Conservation (phyloP, 78 protist genomes). For the Pigoraptor vietnamica region DNA sequence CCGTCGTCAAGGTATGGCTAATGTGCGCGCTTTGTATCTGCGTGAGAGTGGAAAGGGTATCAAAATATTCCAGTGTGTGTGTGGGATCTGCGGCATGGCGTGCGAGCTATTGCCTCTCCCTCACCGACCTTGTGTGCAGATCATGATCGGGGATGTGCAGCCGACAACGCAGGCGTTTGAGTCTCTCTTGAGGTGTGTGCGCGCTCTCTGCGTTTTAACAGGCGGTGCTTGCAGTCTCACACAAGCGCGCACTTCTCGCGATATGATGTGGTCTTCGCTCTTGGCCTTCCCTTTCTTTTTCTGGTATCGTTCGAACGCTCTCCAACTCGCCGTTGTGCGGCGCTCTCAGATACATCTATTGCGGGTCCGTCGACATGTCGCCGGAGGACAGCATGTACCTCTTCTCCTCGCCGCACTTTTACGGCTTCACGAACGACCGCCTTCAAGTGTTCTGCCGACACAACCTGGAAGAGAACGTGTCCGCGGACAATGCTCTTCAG, state of each 20-base stretch:
- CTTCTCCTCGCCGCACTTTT: background rate
- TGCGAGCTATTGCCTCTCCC: no score
- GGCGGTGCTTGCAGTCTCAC: no score
- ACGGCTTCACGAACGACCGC: background rate
- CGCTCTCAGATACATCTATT: background rate
- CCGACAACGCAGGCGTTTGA: background rate
- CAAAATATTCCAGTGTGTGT: background rate
- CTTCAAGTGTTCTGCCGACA: background rate
- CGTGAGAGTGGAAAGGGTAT: no score
- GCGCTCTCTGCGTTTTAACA: no score
- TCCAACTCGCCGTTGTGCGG: no score
- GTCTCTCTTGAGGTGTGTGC: background rate
- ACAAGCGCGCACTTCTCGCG: no score
- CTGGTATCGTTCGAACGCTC: no score
- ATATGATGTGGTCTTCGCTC: no score
- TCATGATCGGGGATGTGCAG: background rate
- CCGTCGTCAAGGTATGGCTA: background rate
- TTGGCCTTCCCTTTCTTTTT: no score
- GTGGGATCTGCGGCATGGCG: background rate
- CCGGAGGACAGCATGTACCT: background rate
- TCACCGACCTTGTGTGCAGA: background rate
- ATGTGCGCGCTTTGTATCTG: no score
- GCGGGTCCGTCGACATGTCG: background rate
- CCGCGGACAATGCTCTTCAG: background rate
- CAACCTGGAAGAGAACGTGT: background rate